These are phyloP conservation scores for Aspergillus pseudoviridinutans DNA, from an alignment of 2,329 filamentous ascomycete genomes.

Conservation along the genomic window DNA sequence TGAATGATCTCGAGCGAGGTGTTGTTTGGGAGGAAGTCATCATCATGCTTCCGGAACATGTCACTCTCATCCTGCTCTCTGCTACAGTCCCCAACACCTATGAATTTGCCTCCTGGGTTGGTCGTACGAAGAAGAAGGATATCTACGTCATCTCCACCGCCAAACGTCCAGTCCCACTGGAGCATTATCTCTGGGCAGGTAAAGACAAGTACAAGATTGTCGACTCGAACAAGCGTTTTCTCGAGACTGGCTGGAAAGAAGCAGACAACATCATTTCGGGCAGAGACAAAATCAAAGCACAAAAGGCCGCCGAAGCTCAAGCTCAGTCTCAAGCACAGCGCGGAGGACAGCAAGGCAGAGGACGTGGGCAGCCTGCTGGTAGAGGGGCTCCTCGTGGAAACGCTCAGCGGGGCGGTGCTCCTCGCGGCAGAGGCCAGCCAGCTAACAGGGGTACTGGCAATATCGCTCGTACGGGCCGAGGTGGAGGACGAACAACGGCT, in stretches of 20 bases:
- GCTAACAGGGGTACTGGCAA: constrained; percentile 66
- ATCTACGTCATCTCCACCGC: constrained; percentile 98
- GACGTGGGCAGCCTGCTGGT: constrained; percentile 53
- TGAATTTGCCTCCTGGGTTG: constrained; percentile 98
- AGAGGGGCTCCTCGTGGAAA: constrained; percentile 38
- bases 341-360: constrained; percentile 51
- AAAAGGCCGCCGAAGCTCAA: constrained; percentile 49
- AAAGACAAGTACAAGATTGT: constrained; percentile 95
- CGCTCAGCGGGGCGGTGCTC: constrained; percentile 37
- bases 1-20: constrained; percentile 91
- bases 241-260: constrained; percentile 92
- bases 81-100: constrained; percentile 97
- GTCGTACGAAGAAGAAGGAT: constrained; percentile 95
- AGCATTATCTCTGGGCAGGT: constrained; percentile 94
- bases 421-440: constrained; percentile 55
- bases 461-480: constrained; percentile 81
- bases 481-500: constrained; percentile 80
- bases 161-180: constrained; percentile 88
- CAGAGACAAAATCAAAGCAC: constrained; percentile 68
- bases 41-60: constrained; percentile 97
- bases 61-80: constrained; percentile 89
- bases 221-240: constrained; percentile 83
- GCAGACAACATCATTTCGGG: constrained; percentile 79
- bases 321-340: constrained; percentile 52
- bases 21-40: constrained; percentile 99